Evolutionary conservation across 1,139 yeast genomes (phyloP).

Genomic region (Scheffersomyces segobiensis): DNA sequence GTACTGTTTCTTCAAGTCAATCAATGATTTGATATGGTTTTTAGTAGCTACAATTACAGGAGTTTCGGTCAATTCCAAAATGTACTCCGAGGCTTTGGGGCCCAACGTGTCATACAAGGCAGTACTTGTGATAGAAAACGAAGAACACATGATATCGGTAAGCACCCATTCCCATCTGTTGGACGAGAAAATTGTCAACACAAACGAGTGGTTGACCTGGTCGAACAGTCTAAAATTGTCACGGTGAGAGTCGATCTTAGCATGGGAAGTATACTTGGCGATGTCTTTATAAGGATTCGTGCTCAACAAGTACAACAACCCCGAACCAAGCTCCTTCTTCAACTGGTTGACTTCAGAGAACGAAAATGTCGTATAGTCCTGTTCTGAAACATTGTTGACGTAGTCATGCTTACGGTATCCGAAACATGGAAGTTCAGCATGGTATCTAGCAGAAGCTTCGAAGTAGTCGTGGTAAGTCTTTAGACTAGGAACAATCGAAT

Average conservation of each 20-base stretch:
- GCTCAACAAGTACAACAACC: slow-evolving; percentile 20
- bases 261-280: slow-evolving; percentile 17
- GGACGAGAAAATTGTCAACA: slow-evolving; percentile 20
- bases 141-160: slow-evolving; percentile 20
- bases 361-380: slow-evolving; percentile 10
- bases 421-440: slow-evolving; percentile 13
- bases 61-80: slow-evolving; percentile 21
- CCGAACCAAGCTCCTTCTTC: slow-evolving; percentile 19
- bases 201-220: slow-evolving; percentile 20
- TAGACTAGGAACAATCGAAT: slow-evolving; percentile 16
- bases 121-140: slow-evolving; percentile 25
- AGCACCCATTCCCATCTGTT: slow-evolving; percentile 26
- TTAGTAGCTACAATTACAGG: slow-evolving; percentile 21
- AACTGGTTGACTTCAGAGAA: slow-evolving; percentile 16
- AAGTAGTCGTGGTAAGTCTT: slow-evolving; percentile 17
- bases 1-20: slow-evolving; percentile 16
- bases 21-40: slow-evolving; percentile 14
- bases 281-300: slow-evolving; percentile 18
- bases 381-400: slow-evolving; percentile 14
- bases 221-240: slow-evolving; percentile 12
- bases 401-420: slow-evolving; percentile 19
- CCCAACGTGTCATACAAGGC: slow-evolving; percentile 30
- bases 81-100: slow-evolving; percentile 20
- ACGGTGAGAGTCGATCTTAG: slow-evolving; percentile 20
- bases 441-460: slow-evolving; percentile 12